Conservation (phyloP, 106 monocot genomes). For the Dendrobium chrysotoxum region DNA sequence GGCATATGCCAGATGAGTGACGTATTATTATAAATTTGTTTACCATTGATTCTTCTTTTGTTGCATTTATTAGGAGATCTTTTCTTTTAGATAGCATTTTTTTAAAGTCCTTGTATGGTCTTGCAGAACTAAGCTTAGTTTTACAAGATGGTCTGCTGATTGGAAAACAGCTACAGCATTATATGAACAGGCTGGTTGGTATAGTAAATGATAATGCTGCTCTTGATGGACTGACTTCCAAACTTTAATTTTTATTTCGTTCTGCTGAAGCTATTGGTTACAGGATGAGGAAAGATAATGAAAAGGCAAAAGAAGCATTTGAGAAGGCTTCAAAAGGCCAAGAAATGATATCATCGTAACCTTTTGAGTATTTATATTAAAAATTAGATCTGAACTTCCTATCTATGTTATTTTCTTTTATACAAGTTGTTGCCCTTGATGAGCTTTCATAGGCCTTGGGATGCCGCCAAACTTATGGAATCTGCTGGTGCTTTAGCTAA, state of each 20-base stretch:
- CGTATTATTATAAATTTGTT: neutral
- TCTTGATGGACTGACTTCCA: neutral
- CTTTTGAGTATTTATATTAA: too few relatives aligned
- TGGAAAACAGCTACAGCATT: constrained; percentile 21
- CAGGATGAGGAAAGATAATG: constrained; percentile 61
- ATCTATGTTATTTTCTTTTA: neutral
- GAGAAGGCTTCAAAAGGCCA: constrained; percentile 99
- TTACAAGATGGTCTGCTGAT: constrained; percentile 30
- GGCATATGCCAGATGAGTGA: neutral
- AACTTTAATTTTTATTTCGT: constrained; percentile 14
- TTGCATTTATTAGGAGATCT: neutral
- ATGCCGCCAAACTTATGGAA: constrained; percentile 99
- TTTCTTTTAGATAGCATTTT: neutral
- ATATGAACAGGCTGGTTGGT: constrained; percentile 26
- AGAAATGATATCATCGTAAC: constrained; percentile 35
- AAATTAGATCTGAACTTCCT: neutral
- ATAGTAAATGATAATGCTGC: neutral
- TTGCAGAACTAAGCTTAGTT: constrained; percentile 29
- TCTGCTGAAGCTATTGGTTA: constrained; percentile 72
- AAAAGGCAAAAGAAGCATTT: constrained; percentile 94
- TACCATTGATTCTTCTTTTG: neutral
- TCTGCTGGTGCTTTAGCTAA: constrained; percentile 91
- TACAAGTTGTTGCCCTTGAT: constrained; percentile 23
- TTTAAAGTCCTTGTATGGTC: neutral
- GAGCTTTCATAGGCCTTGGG: constrained; percentile 74